Evolutionary conservation across 2,329 filamentous ascomycete genomes (phyloP).

Genomic region (Chrysosporium queenslandicum): DNA sequence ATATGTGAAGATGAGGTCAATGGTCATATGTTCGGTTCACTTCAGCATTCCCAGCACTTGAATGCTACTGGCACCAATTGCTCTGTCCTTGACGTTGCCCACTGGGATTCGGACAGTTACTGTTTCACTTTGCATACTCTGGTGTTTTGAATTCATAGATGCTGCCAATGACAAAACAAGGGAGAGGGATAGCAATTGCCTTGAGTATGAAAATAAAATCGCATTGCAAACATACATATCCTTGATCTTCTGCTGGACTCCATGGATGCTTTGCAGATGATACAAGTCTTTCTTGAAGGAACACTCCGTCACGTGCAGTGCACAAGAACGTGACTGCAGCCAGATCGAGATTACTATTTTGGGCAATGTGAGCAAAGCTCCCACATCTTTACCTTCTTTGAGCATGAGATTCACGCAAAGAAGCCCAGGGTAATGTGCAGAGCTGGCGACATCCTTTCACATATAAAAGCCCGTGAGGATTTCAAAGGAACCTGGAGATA

Average conservation of each 20-base stretch:
- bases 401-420: not conserved
- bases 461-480: not conserved
- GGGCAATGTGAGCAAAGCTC: not conserved
- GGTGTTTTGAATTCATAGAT: conserved; percentile 1
- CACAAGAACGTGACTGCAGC: not conserved
- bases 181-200: not conserved
- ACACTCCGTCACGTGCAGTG: conserved; percentile 2
- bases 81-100: not conserved
- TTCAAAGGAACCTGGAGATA: not conserved
- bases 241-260: not conserved
- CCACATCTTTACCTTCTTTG: not conserved
- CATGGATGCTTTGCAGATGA: not conserved
- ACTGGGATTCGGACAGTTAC: not conserved
- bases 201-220: not conserved
- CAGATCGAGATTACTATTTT: not conserved
- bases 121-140: not conserved
- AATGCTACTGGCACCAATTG: not conserved
- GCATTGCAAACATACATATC: conserved; percentile 1
- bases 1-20: not conserved
- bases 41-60: not conserved
- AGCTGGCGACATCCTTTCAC: not conserved
- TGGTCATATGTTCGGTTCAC: not conserved
- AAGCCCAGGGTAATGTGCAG: not conserved
- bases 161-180: not conserved
- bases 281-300: not conserved